phyloP scores from a whole-genome alignment of 345 rosid genomes.

The Brassica rapa region DNA sequence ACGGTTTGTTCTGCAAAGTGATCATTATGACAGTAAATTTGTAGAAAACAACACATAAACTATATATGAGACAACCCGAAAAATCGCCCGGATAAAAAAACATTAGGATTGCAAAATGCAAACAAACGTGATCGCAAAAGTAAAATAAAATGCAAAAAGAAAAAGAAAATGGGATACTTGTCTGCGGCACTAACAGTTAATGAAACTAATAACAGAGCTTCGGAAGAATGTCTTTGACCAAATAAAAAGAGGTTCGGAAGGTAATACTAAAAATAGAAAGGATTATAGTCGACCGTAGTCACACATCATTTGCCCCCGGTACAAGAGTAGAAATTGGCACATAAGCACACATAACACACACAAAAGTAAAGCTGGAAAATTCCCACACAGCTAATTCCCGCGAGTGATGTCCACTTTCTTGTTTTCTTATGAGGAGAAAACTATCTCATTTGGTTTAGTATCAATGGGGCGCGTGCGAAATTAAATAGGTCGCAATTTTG shows the following conservation, averaged over 20 bases:
- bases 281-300: constrained; percentile 1
- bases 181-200: background rate
- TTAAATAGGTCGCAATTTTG: background rate
- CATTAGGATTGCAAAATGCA: background rate
- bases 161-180: background rate
- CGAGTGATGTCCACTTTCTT: constrained; percentile 26
- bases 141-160: background rate
- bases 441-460: background rate
- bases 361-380: background rate
- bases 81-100: background rate
- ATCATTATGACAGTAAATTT: background rate
- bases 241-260: background rate
- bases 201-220: background rate
- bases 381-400: background rate
- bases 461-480: background rate
- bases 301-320: constrained; percentile 10
- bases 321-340: background rate
- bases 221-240: background rate
- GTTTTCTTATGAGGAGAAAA: background rate
- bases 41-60: background rate
- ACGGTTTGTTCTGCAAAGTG: background rate
- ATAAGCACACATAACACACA: background rate
- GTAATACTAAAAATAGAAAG: constrained; percentile 10
- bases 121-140: background rate
- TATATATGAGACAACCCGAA: background rate